Evolutionary conservation across 768 basidiomycete species (phyloP), one percentile per base, ranked within the genome.

Genomic region (Auricularia auricula-judae): DNA sequence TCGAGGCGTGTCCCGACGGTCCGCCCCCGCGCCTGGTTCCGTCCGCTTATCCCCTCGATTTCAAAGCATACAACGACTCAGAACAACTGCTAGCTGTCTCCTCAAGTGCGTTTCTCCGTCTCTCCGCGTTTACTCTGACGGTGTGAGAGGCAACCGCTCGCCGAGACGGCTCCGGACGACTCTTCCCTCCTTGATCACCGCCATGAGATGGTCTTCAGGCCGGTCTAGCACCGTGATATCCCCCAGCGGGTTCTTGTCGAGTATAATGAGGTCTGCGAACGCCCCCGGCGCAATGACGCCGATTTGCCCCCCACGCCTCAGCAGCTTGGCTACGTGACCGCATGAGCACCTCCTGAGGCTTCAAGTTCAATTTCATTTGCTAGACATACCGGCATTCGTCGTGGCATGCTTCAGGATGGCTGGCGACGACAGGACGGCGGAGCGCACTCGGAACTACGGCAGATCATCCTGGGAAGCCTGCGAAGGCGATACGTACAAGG

Each of bases 381-480:
- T 29, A 29, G 3, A 65, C 72, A 11, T 14, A 74, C 73, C 72
- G 14, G 76, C 73, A 65, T 80, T 80, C 33, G 72, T 74, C 0
- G 78, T 80, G 0, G 79, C 79, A 47, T 81, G 80, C n/a, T 71
- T 70, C 5, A 80, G 67, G 18, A 80, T 72, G 1, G 68, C 72
- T 0, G 69, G 64, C 0, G 77, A 73, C 1, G 74, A 65, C 1
- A 80, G 73, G 2, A 78, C 71, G 8, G 69, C 63, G 1, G 76
- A 71, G 34, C 80, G 72, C 29, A 79, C 77, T 10, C 75, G 70
- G 65, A 80, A 80, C 59, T 78, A 34, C 29, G 18, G 8, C 18
- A 51, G 18, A 51, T 21, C 14, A 51, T 51, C 14, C 4, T 18
- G 5, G 21, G 47, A 8, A 5, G 5, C 7, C 14, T 51, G 47